Base-by-base conservation (phyloP, 257 asterid genomes). In the Echites panduratus region DNA sequence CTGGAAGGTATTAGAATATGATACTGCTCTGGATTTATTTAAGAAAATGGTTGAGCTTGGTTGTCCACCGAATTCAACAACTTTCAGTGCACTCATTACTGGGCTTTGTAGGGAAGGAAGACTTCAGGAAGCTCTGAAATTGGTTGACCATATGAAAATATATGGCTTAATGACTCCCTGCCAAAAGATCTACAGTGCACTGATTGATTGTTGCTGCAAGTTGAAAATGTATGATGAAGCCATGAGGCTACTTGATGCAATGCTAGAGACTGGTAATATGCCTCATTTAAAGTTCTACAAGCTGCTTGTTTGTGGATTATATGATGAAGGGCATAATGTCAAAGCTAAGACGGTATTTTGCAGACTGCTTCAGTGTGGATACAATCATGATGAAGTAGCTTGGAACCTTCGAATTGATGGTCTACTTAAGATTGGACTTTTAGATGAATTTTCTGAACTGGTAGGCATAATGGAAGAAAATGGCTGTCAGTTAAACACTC, bases 381-480 rank as follows among this genome's bases (percentile, higher is more conserved):
- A 84, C 81, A 90, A 90, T 82, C 77, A 83, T 72, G 96, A 89
- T 81, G 91, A 90, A 73, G 79, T 89, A 61, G 93, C 85, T 64
- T 90, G 97, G 96, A 89, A 84, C 74, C 78, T 90, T 80, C 81
- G 89, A 77, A 80, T 90, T 77, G 96, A 90, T 77, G 96, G 96
- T 65, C 75, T 89, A 72, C 85, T 89, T 75, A 82, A 75, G 78
- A 79, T 78, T 75, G 96, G 92, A 67, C 82, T 82, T 57, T 79
- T 79, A 66, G 79, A 86, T 69, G 76, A 71, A 74, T 84, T 76
- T 76, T 83, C 81, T 64, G 91, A 89, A 77, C 81, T 90, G 79
- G 76, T 90, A 19, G 52, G 66, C 10, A 47, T 87, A 70, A 87
- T 90, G 96, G 88, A 87, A 82, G 78, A 68, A 75, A 73, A 40